Conservation (phyloP, 768 basidiomycete species). For the Leccinum ochraceum region DNA sequence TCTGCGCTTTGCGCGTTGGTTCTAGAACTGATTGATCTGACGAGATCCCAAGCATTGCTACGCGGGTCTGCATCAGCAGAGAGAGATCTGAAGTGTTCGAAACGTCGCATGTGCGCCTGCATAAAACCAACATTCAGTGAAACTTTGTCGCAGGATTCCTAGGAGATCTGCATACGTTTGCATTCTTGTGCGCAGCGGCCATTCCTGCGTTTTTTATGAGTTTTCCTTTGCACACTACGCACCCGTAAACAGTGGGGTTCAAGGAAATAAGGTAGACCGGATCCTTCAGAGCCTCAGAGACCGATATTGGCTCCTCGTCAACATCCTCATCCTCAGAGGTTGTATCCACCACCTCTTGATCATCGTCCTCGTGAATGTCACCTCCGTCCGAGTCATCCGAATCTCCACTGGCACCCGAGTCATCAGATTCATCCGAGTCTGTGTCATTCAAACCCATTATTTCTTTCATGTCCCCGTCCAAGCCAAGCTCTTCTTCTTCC, state of each 20-base stretch:
- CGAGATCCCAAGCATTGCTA: conserved; percentile 48
- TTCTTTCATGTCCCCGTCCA: conserved; percentile 65
- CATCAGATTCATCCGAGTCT: conserved; percentile 67
- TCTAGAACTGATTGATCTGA: conserved; percentile 24
- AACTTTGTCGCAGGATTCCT: not conserved
- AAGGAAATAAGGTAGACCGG: conserved; percentile 62
- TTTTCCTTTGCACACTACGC: conserved; percentile 73
- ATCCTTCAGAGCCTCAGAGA: conserved; percentile 60
- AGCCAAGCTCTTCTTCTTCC: conserved; percentile 63
- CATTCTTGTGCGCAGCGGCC: conserved; percentile 56
- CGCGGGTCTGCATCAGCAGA: conserved; percentile 42
- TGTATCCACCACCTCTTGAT: conserved; percentile 30
- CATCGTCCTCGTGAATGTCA: conserved; percentile 21
- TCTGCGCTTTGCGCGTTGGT: conserved; percentile 1
- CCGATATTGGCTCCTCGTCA: conserved; percentile 46
- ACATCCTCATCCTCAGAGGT: conserved; percentile 26
- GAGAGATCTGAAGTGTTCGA: conserved; percentile 48
- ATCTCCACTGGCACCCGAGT: conserved; percentile 10
- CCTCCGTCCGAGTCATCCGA: conserved; percentile 30
- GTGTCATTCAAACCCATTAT: conserved; percentile 70
- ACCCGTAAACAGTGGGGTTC: conserved; percentile 56
- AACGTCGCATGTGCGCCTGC: conserved; percentile 66
- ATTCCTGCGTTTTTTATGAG: conserved; percentile 60
- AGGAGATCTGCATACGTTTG: conserved; percentile 55
- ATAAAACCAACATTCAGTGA: conserved; percentile 3